A percentile compares a stretch with the other conserved stretches of the same genome.
These are phyloP conservation scores for Dorcoceras hygrometricum DNA, from an alignment of 257 asterid genomes.

Conservation along the genomic window DNA sequence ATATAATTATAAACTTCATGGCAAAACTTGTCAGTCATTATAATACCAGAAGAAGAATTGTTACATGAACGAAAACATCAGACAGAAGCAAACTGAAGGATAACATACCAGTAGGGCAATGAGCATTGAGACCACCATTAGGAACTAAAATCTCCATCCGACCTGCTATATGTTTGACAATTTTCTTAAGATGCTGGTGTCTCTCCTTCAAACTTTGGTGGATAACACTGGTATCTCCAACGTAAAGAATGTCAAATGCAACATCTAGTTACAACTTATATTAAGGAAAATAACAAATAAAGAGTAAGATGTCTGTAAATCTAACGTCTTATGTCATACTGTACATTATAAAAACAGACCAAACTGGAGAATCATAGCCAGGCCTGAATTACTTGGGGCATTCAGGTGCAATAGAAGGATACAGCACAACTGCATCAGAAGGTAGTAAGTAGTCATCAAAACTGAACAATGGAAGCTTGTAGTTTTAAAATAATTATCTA, in stretches of 20 bases:
- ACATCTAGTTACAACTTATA: conserved; percentile 58
- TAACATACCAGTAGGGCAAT: conserved; percentile 63
- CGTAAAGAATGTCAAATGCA: conserved; percentile 90
- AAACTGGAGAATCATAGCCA: conserved; percentile 20
- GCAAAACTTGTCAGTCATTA: not conserved
- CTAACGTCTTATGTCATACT: conserved; percentile 6
- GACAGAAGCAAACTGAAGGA: conserved; percentile 6
- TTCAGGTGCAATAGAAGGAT: conserved; percentile 49
- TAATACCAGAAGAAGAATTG: not conserved
- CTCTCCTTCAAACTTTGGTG: conserved; percentile 92
- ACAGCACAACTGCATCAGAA: conserved; percentile 91
- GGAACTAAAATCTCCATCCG: conserved; percentile 97
- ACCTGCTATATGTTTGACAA: conserved; percentile 72
- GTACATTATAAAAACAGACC: conserved; percentile 15
- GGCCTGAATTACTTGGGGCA: conserved; percentile 14
- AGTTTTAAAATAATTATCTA: conserved; percentile 14
- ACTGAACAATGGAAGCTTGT: conserved; percentile 19
- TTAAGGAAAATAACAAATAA: conserved; percentile 39
- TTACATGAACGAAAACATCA: conserved; percentile 5
- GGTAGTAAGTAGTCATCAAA: conserved; percentile 28
- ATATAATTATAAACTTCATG: no score
- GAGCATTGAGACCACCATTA: conserved; percentile 65
- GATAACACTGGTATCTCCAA: conserved; percentile 93
- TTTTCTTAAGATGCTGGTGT: conserved; percentile 68
- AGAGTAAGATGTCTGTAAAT: conserved; percentile 18